Conservation (phyloP, 768 basidiomycete genomes). For the Tulasnella sp. region DNA sequence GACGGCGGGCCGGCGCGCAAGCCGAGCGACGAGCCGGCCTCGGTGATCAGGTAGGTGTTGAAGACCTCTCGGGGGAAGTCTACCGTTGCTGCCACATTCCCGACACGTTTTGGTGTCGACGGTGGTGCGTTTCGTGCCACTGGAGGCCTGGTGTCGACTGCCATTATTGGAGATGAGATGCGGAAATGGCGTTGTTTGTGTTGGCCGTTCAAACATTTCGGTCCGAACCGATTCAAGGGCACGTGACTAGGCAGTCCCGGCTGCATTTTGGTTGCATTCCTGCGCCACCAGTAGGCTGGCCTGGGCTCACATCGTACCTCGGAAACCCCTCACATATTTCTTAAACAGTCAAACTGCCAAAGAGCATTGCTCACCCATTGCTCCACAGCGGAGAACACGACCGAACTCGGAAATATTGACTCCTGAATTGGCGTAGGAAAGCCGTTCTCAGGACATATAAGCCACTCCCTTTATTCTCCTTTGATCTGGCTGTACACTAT, state of each 20-base stretch:
- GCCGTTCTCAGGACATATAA: no score
- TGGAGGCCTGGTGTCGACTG: neutral
- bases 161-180: neutral
- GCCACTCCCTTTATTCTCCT: no score
- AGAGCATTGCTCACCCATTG: no score
- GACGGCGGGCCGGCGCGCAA: constrained; percentile 8
- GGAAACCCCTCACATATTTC: no score
- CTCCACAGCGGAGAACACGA: no score
- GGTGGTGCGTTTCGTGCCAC: neutral
- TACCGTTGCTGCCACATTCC: neutral
- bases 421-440: no score
- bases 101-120: neutral
- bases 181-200: neutral
- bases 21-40: neutral
- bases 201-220: neutral
- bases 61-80: neutral
- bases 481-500: no score
- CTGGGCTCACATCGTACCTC: no score
- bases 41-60: neutral
- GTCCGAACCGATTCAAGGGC: neutral
- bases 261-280: no score
- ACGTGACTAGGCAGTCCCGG: neutral
- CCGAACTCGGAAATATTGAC: no score
- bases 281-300: no score
- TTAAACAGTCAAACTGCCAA: no score